Evolutionary conservation across 192 early-diverging fungal species (phyloP).

Genomic region (Obelidium mucronatum): DNA sequence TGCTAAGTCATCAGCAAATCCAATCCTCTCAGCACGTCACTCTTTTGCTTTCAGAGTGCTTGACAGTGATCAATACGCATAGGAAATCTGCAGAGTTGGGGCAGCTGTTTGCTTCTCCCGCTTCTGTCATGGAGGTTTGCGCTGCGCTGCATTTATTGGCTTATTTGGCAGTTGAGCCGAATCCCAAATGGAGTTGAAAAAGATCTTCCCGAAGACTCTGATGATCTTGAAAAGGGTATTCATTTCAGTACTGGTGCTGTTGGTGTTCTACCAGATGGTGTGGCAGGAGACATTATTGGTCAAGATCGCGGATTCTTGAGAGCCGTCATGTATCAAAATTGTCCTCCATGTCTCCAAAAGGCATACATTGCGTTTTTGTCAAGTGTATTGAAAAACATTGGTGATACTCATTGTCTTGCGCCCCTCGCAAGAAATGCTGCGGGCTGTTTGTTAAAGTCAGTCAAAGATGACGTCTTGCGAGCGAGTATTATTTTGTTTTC

Average conservation of each 20-base stretch:
- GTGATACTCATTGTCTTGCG: slow-evolving; percentile 1
- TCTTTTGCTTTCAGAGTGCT: slow-evolving; percentile 50
- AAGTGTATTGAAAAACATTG: slow-evolving; percentile 14
- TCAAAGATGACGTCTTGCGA: slow-evolving; percentile 36
- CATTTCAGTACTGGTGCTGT: neutral
- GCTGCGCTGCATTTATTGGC: slow-evolving; percentile 46
- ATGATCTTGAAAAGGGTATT: neutral
- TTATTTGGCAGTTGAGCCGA: slow-evolving; percentile 2
- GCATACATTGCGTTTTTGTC: slow-evolving; percentile 43
- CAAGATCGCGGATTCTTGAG: slow-evolving; percentile 26
- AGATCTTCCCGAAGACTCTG: neutral
- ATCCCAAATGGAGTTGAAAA: neutral
- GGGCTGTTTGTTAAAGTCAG: slow-evolving; percentile 25
- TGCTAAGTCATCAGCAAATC: neutral
- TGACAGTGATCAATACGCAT: slow-evolving; percentile 54
- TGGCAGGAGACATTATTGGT: slow-evolving; percentile 27
- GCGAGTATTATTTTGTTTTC: slow-evolving; percentile 44
- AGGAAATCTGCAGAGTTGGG: slow-evolving; percentile 22
- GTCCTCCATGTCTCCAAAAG: slow-evolving; percentile 42
- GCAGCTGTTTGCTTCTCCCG: neutral
- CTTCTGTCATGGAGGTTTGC: slow-evolving; percentile 42
- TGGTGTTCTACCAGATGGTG: slow-evolving; percentile 33
- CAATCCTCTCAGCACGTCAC: slow-evolving; percentile 36
- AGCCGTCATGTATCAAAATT: slow-evolving; percentile 17
- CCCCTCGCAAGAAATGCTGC: slow-evolving; percentile 30